Evolutionary conservation across 208 protist genomes (phyloP).

Genomic region (Crithidia acanthocephali): DNA sequence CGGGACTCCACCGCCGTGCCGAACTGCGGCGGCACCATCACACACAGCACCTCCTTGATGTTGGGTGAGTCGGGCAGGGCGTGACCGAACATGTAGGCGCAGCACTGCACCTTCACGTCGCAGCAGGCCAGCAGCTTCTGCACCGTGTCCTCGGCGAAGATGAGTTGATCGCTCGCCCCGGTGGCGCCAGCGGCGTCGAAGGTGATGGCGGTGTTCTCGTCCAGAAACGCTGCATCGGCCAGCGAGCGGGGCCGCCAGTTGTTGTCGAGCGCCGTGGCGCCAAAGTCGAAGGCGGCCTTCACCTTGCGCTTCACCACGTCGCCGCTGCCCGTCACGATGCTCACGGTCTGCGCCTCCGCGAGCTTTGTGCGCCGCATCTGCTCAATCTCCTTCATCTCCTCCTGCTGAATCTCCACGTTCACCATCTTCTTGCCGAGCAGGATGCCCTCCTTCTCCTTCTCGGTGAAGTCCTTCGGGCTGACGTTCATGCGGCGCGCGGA

Average conservation of each 20-base stretch:
- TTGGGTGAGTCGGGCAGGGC: constrained; percentile 80
- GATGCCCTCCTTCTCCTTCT: constrained; percentile 99
- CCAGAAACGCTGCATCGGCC: constrained; percentile 75
- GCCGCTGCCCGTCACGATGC: constrained; percentile 62
- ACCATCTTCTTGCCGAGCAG: constrained; percentile 99
- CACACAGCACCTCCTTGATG: constrained; percentile 88
- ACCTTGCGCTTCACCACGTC: constrained; percentile 83
- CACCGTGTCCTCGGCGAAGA: constrained; percentile 77
- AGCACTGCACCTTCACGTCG: constrained; percentile 87
- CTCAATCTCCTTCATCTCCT: constrained; percentile 99
- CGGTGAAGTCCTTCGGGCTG: constrained; percentile 98
- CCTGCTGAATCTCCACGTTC: constrained; percentile 98
- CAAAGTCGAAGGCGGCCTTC: constrained; percentile 88
- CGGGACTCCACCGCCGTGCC: constrained; percentile 67
- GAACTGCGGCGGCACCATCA: constrained; percentile 88
- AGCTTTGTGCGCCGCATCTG: constrained; percentile 93
- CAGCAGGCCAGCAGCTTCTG: constrained; percentile 79
- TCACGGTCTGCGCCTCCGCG: constrained; percentile 62
- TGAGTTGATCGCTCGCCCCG: constrained; percentile 82
- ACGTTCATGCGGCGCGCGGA: constrained; percentile 99
- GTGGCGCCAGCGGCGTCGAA: constrained; percentile 66
- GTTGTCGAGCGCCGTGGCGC: constrained; percentile 56
- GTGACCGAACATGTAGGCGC: constrained; percentile 88
- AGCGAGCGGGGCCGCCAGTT: constrained; percentile 88
- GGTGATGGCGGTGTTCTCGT: constrained; percentile 67